phyloP scores from a whole-genome alignment of 805 yeast genomes.

The Lachancea cidri region DNA sequence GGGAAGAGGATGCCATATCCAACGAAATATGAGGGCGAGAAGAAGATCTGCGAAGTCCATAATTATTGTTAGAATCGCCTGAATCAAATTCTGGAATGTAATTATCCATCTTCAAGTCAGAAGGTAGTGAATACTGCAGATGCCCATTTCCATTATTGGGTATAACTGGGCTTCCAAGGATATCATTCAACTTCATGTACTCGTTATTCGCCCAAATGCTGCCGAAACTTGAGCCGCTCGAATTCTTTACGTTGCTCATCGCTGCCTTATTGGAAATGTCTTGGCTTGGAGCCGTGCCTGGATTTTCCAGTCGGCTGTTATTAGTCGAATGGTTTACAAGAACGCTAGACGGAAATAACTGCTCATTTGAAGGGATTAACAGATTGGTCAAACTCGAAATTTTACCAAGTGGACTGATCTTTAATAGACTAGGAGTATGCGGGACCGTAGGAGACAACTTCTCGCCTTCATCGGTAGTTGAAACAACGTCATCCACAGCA shows the following conservation, averaged over 20 bases:
- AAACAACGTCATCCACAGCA: neutral
- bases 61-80: neutral
- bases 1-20: conserved; percentile 9
- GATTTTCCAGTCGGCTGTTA: neutral
- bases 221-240: conserved; percentile 33
- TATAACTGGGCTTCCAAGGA: conserved; percentile 8
- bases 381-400: conserved; percentile 7
- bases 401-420: conserved; percentile 1
- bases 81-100: neutral
- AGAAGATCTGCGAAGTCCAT: conserved; percentile 4
- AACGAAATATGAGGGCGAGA: conserved; percentile 24
- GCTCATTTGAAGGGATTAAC: conserved; percentile 4
- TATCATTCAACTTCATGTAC: conserved; percentile 21
- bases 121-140: neutral
- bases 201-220: conserved; percentile 47
- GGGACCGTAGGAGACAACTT: neutral
- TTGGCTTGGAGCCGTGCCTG: too few relatives aligned
- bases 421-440: neutral
- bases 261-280: neutral
- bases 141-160: neutral
- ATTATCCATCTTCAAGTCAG: neutral
- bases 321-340: neutral
- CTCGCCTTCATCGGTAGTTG: neutral
- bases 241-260: neutral
- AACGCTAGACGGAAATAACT: neutral